Evolutionary conservation across 2,329 filamentous ascomycete genomes (phyloP).

Genomic region (Mariannaea sp.): DNA sequence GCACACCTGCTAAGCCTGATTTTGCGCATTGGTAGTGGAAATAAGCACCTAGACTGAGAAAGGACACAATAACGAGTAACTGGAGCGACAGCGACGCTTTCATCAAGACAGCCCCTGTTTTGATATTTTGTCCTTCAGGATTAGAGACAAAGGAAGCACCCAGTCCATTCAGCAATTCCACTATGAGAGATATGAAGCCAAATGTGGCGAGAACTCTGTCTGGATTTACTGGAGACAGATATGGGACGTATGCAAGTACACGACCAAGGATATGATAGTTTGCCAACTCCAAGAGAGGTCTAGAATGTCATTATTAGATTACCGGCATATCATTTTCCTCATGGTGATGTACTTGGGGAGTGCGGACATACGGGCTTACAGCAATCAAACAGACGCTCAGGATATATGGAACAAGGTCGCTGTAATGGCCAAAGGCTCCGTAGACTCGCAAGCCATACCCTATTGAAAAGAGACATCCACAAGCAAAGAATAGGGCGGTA

Average conservation of each 20-base stretch:
- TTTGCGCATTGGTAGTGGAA: conserved; percentile 50
- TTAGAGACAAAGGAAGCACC: conserved; percentile 50
- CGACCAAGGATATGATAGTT: conserved; percentile 69
- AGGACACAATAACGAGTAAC: conserved; percentile 51
- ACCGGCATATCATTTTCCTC: not conserved
- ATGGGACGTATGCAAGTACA: conserved; percentile 65
- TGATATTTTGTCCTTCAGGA: conserved; percentile 33
- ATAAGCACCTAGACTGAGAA: conserved; percentile 48
- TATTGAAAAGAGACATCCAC: conserved; percentile 54
- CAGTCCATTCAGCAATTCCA: conserved; percentile 54
- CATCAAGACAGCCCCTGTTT: conserved; percentile 44
- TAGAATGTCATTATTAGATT: conserved; percentile 27
- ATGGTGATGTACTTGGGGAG: too few species aligned
- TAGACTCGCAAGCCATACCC: conserved; percentile 60
- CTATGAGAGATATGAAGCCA: conserved; percentile 48
- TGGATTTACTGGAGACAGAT: conserved; percentile 59
- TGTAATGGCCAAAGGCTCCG: conserved; percentile 48
- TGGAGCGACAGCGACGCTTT: conserved; percentile 53
- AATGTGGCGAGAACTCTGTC: conserved; percentile 53
- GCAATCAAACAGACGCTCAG: conserved; percentile 45
- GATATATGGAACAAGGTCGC: conserved; percentile 47
- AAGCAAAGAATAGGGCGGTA: conserved; percentile 55
- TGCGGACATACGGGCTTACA: conserved; percentile 44
- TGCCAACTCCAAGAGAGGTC: conserved; percentile 64
- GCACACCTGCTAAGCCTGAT: not conserved